Evolutionary conservation across 2,329 filamentous ascomycete genomes (phyloP), one percentile per base, ranked within the genome.

Genomic region (Alternaria tenuissima): DNA sequence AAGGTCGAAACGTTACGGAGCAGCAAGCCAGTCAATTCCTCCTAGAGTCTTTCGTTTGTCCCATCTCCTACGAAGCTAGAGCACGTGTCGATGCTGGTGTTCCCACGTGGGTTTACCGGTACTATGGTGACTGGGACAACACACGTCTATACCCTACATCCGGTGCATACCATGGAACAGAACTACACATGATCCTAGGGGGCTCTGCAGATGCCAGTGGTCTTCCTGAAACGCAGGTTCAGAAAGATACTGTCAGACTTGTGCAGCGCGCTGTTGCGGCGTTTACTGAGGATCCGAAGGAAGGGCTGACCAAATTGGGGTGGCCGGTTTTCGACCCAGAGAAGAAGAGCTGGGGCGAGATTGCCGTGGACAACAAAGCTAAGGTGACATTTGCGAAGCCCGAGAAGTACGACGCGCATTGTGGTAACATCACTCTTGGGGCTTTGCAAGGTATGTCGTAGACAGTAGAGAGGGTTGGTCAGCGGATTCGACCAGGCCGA

Each of bases 151-250:
- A 69, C 43, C 62, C 66, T n/a, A 62, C 57, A 2, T 64, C 65
- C 43, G 67, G 67, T 18, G 68, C 67, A 7, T 73, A 72, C 48
- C 71, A 73, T 36, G 62, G 62, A 24, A 64, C 61, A 20, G 71
- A 73, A 51, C 38, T 72, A 41, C 58, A 70, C 16, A 70, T 69
- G 61, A 59, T 72, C 22, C 64, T 74, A 32, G 69, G 70, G 7
- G 61, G 59, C n/a, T 59, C 66, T 5, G 58, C 70, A 39, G 59
- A 67, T 36, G 59, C 60, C 8, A 67, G 64, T 26, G 59, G 66
- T 1, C 34, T 67, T 4, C 51, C 64, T 24, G 49, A 60, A 7
- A 54, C 66, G 7, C 18, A 44, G 7, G 60, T 32, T 11, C 68
- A 72, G 44, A 61, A 57, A 7, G 49, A 56, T 9, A 63, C 61